These are phyloP conservation scores for Tetrastigma voinierianum DNA, from an alignment of 164 flowering plant genomes.

Conservation along the genomic window DNA sequence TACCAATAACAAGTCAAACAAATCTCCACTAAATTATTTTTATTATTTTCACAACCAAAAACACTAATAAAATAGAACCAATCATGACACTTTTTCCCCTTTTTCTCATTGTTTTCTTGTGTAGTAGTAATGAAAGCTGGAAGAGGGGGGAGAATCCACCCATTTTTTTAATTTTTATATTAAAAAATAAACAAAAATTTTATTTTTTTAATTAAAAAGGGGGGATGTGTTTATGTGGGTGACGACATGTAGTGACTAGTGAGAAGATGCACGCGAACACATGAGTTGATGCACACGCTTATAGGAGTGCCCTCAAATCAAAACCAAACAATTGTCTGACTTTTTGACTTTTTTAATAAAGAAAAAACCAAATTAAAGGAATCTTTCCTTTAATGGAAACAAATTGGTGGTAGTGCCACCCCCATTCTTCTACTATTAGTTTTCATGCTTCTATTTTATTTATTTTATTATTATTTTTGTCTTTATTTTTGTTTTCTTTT, in stretches of 20 bases:
- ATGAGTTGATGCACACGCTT: conserved; percentile 20
- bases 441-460: background rate
- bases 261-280: conserved; percentile 7
- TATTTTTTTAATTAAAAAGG: background rate
- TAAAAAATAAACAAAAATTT: background rate
- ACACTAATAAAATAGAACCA: no score
- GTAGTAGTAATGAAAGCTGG: no score
- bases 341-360: conserved; percentile 3
- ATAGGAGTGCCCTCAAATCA: background rate
- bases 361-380: conserved; percentile 4
- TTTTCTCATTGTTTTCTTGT: no score
- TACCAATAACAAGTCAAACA: no score
- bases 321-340: conserved; percentile 3
- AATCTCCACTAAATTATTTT: no score
- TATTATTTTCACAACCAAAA: no score
- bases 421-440: background rate
- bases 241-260: background rate
- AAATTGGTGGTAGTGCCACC: background rate
- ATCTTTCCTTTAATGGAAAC: conserved; percentile 41
- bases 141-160: no score
- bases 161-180: no score
- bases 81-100: no score
- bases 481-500: background rate
- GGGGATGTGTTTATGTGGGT: background rate
- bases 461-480: background rate